A percentile compares a stretch with the other conserved stretches of the same genome.
Conservation (phyloP, 176 grass and related monocot genomes). For the Hyparrhenia diplandra region DNA sequence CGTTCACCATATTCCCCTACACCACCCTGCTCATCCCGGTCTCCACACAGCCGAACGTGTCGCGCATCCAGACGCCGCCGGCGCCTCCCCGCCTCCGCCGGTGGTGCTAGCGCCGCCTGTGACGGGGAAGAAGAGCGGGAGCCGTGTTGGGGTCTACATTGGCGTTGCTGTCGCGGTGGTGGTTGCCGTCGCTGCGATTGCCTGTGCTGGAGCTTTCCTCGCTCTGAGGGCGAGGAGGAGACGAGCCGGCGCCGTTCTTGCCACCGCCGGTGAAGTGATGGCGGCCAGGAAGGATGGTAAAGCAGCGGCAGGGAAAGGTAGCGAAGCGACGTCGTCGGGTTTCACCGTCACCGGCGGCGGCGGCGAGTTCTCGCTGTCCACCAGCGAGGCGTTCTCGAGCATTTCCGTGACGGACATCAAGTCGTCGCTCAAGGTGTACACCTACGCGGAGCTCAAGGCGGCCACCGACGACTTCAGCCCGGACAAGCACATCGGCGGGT, state of each 20-base stretch:
- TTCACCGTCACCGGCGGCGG: not conserved
- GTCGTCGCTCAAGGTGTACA: constrained; percentile 54
- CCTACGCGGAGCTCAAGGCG: constrained; percentile 37
- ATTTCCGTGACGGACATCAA: constrained; percentile 48
- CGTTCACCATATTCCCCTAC: constrained; percentile 13
- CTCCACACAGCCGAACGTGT: constrained; percentile 23
- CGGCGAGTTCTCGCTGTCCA: not conserved
- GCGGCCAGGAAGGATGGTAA: not conserved
- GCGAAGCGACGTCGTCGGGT: not conserved
- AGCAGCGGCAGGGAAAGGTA: not conserved
- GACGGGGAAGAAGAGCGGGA: no score
- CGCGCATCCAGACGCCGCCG: constrained; percentile 33
- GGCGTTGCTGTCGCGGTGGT: no score
- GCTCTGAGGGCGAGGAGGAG: constrained; percentile 26
- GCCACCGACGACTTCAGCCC: constrained; percentile 56
- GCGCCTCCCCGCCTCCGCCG: no score
- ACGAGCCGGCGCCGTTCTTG: not conserved
- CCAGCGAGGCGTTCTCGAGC: constrained; percentile 37
- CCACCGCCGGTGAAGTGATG: not conserved
- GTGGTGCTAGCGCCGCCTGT: no score
- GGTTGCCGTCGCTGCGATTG: no score
- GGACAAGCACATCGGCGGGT: constrained; percentile 30
- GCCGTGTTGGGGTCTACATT: no score
- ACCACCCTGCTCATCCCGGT: constrained; percentile 73
- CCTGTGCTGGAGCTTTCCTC: no score